Evolutionary conservation across 2,329 filamentous ascomycete genomes (phyloP), one percentile per base, ranked within the genome.

Genomic region (Fusarium fujikuroi): DNA sequence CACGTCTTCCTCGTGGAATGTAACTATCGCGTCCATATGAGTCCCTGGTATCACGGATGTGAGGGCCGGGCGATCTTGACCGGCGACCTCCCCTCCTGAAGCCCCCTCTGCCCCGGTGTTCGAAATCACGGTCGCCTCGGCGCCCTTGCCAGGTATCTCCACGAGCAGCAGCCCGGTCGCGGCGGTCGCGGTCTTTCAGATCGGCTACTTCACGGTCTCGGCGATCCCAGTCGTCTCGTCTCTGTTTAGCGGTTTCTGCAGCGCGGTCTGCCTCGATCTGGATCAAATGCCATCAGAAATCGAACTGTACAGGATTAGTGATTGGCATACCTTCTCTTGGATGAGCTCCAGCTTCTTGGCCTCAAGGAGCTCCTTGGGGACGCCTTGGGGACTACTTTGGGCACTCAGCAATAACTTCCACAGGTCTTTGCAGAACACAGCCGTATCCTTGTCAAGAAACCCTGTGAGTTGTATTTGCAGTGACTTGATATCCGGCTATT

Each of bases 271-370:
- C 92, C 79, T 97, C 92, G 58, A 94, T 90, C 94, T 95, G 50
- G 12, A 21, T 16, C 16, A 23, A n/a, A 40, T 18, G 15, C 16
- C 9, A 25, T 72, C 28, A 76, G 68, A 53, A 63, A 39, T 37
- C 9, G 23, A 34, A 36, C 37, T 43, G 40, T 16, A 61, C n/a
- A 36, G 25, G 37, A 34, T 25, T 42, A 14, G 18, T 7, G 25
- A 18, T 18, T 46, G 30, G 28, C 12, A 39, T 81, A 97, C 95
- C 92, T 97, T 97, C 83, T 98, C 95, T 83, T 98, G 94, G 70
- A 96, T 94, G 53, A 99, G 86, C 83, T 99, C 96, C 49, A 93
- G 85, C 84, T 98, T 99, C 87, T 99, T 99, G 2, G 95, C 95
- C 81, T 99, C 96, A 6, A 99, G 85, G 46, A 99, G 87, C 82